Conservation (phyloP, 352 stramenopile species). For the Pythium plurisporium region DNA sequence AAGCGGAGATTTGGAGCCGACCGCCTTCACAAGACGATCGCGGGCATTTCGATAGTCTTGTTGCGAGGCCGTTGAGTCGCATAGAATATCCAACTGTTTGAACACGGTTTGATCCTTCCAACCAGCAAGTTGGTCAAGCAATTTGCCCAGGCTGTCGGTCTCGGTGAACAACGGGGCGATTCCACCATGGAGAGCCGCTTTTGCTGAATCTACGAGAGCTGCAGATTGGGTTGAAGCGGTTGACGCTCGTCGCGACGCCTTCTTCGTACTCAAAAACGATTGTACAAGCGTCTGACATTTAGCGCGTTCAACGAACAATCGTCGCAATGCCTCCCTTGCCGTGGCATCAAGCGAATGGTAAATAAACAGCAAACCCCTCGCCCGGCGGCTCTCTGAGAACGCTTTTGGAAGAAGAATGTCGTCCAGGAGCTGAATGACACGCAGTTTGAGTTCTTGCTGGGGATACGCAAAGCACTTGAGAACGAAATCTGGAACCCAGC, state of each 20-base stretch:
- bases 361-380: conserved; percentile 70
- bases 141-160: conserved; percentile 40
- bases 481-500: conserved; percentile 80
- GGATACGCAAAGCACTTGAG: conserved; percentile 85
- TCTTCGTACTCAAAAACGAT: conserved; percentile 48
- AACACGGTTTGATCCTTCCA: conserved; percentile 83
- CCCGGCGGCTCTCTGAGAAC: conserved; percentile 39
- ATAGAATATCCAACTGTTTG: conserved; percentile 63
- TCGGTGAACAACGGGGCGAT: conserved; percentile 58
- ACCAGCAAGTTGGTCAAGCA: conserved; percentile 56
- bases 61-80: conserved; percentile 44
- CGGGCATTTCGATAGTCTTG: conserved; percentile 42
- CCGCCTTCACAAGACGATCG: conserved; percentile 69
- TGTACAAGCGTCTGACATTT: conserved; percentile 35
- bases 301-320: conserved; percentile 57
- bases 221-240: conserved; percentile 12
- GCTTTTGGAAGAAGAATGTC: conserved; percentile 80
- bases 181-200: conserved; percentile 30
- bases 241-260: conserved; percentile 29
- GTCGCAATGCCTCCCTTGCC: conserved; percentile 67
- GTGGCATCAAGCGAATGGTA: conserved; percentile 57
- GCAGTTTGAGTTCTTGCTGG: conserved; percentile 76
- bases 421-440: conserved; percentile 78
- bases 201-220: conserved; percentile 24
- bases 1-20: conserved; percentile 73